Conservation (phyloP, 352 stramenopile species). For the Pythium dissimile region DNA sequence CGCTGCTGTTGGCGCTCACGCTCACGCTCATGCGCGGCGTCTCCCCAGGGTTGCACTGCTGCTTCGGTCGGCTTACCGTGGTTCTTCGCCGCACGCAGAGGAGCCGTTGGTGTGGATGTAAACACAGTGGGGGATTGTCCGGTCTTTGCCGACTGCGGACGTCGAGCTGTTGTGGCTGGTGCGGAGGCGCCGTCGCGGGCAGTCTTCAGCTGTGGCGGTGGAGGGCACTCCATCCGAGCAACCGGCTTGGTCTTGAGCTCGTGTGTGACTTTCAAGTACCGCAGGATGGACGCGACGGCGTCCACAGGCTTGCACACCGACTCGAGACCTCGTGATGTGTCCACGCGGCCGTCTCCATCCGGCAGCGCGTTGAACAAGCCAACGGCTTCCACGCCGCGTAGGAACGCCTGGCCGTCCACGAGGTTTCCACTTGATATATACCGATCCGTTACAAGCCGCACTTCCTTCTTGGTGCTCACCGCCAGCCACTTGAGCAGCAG, state of each 20-base stretch:
- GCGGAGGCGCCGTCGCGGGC: too few species aligned
- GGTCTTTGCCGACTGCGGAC: conserved; percentile 11
- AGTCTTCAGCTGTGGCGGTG: too few species aligned
- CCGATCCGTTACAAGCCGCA: conserved; percentile 9
- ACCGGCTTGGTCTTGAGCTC: conserved; percentile 16
- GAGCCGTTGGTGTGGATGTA: too few species aligned
- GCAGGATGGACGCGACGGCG: conserved; percentile 35
- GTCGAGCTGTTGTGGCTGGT: too few species aligned
- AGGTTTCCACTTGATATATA: background rate
- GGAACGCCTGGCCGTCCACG: conserved; percentile 16
- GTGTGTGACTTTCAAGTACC: conserved; percentile 46
- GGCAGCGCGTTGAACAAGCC: conserved; percentile 13
- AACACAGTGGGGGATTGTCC: too few species aligned
- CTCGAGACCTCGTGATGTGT: background rate
- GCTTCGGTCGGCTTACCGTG: too few species aligned
- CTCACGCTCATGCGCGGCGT: conserved; percentile 4
- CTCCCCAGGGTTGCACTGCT: too few species aligned
- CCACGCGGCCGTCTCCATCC: background rate
- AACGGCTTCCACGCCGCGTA: conserved; percentile 16
- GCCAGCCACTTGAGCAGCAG: conserved; percentile 12
- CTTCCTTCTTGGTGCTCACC: conserved; percentile 17
- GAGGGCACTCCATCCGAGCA: too few species aligned
- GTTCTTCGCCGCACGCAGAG: too few species aligned
- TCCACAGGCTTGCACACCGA: conserved; percentile 31
- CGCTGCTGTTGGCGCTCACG: conserved; percentile 44